Evolutionary conservation across 805 yeast species (phyloP), one percentile per base, ranked within the genome.

Genomic region (Ogataea populi-albae): DNA sequence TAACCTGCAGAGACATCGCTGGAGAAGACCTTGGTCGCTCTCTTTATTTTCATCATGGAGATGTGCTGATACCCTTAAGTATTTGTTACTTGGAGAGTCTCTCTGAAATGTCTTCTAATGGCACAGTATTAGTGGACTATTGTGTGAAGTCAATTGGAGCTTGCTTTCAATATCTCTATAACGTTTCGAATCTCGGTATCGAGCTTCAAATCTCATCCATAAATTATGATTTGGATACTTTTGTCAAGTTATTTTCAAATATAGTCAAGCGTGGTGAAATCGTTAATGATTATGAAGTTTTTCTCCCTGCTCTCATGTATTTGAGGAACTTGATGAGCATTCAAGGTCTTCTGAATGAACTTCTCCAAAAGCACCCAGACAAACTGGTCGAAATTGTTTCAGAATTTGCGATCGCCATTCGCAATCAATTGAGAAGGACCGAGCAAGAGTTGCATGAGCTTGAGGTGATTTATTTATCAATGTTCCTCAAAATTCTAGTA

Each of bases 401-500:
- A 7, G 14, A 9, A 16, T 12, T 25, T 11, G 10, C 16, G 16
- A 8, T 8, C 14, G 9, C 10, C 23, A 9, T 22, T 9, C 23
- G 23, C 11, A 11, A 9, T 9, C 23, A 22, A 22, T 22, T 9
- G 23, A 9, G 10, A 9, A 17, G 23, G 16, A 21, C 37, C 5
- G 23, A 26, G 5, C 34, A 41, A 27, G 30, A 48, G 26, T 21
- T 21, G n/a, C 32, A 40, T 12, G 32, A 39, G 20, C 27, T 40
- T 5, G 52, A 52, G 27, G 22, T 50, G 3, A 23, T 54, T 4
- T 45, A 57, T 17, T 24, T 63, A 10, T 38, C 51, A 2, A 44
- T 58, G 6, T 50, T 54, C 18, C 43, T 45, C 26, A 49, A 46
- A 11, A 31, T 62, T 6, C 32, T 52, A 2, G 32, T 46, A 3